Percentiles rank a stretch among this genome's conserved stretches.
These are phyloP conservation scores for Leishmania martiniquensis DNA, from an alignment of 208 protist genomes.

Conservation along the genomic window DNA sequence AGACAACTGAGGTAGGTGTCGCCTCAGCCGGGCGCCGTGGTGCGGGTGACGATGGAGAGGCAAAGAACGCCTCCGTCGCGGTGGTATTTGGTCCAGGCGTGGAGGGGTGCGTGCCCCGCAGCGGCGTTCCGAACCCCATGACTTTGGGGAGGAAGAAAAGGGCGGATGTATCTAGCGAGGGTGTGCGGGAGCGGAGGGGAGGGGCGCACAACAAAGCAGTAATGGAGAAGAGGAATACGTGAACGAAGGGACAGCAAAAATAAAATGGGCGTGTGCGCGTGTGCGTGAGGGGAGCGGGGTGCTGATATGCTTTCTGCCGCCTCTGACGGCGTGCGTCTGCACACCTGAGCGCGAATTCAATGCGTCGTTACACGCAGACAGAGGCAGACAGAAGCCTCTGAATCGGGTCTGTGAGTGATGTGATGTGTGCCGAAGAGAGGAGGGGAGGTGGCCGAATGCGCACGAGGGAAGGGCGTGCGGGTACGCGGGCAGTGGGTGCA, in stretches of 20 bases:
- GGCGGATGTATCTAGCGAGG: not conserved
- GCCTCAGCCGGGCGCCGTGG: slow-evolving; percentile 13
- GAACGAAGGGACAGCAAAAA: too few relatives aligned
- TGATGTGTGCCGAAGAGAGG: too few relatives aligned
- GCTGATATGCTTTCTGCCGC: not conserved
- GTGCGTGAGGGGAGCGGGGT: too few relatives aligned
- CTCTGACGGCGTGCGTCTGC: not conserved
- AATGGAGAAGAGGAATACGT: too few relatives aligned
- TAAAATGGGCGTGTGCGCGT: too few relatives aligned
- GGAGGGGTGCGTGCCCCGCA: slow-evolving; percentile 3
- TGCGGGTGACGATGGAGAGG: slow-evolving; percentile 15
- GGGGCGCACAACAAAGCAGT: too few relatives aligned
- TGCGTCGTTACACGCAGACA: not conserved
- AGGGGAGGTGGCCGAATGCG: too few relatives aligned
- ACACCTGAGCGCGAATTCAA: not conserved
- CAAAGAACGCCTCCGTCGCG: slow-evolving; percentile 4
- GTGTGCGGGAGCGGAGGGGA: not conserved
- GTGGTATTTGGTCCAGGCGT: not conserved
- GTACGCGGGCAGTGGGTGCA: not conserved
- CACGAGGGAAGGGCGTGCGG: not conserved
- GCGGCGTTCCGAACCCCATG: slow-evolving; percentile 20
- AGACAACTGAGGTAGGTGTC: not conserved
- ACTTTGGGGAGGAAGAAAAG: not conserved
- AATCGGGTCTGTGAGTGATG: not conserved
- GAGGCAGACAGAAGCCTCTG: not conserved